Percentiles rank a stretch among this genome's conserved stretches.
Conservation (phyloP, 768 basidiomycete species). For the Tephrocybe sp. region DNA sequence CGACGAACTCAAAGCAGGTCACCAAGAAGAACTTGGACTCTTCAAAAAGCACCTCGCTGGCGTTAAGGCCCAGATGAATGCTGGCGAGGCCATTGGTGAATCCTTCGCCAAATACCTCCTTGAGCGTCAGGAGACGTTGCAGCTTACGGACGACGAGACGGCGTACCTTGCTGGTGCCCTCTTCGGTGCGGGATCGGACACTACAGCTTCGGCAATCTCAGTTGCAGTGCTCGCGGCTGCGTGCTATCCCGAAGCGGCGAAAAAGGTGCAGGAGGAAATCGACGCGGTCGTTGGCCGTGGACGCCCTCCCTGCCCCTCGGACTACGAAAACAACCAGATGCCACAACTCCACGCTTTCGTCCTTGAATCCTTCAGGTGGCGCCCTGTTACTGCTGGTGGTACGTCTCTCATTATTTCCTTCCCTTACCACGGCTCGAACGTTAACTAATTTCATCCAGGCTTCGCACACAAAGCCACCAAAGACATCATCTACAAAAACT, state of each 20-base stretch:
- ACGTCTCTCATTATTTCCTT: constrained; percentile 1
- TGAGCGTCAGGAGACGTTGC: neutral
- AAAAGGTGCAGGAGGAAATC: constrained; percentile 49
- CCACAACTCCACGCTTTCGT: constrained; percentile 47
- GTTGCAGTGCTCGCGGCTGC: neutral
- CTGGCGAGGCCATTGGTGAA: neutral
- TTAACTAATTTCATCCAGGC: constrained; percentile 24
- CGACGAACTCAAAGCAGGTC: neutral
- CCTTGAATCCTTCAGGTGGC: constrained; percentile 48
- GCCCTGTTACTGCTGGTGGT: constrained; percentile 51
- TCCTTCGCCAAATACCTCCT: neutral
- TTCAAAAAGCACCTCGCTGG: neutral
- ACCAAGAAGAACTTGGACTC: neutral
- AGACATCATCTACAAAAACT: constrained; percentile 57
- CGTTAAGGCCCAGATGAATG: neutral
- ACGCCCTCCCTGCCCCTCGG: constrained; percentile 15
- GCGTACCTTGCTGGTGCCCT: constrained; percentile 63
- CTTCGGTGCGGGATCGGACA: constrained; percentile 67
- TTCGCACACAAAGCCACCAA: constrained; percentile 64
- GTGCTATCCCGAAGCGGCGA: constrained; percentile 48
- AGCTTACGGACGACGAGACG: constrained; percentile 40
- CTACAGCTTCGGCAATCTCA: constrained; percentile 42
- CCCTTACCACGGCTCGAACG: neutral
- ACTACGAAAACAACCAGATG: constrained; percentile 5
- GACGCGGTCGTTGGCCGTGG: constrained; percentile 48